Base-by-base conservation (phyloP, 1,139 yeast genomes). In the Candida tetrigidarum region DNA sequence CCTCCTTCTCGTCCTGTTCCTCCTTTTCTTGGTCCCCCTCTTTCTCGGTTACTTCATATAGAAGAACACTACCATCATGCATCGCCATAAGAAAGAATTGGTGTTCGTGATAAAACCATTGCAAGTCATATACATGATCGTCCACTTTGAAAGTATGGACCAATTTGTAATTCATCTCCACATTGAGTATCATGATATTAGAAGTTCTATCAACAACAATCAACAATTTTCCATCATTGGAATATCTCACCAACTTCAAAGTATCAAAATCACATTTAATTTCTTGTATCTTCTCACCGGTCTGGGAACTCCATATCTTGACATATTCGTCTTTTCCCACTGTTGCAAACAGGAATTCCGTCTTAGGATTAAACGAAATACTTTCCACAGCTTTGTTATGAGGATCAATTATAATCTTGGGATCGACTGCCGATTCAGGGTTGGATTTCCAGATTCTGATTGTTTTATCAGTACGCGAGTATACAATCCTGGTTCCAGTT, bases 291-390 rank as follows among this genome's bases (percentile, higher is more conserved):
- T 68, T 56, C 16, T 61, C 60, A 5, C 76, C 76, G 27, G 63
- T 67, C 15, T 50, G 43, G 4, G 76, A 73, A 46, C 76, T 77
- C 93, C 93, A 86, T 8, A 83, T 57, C 51, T 74, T 77, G 25
- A 86, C 61, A 37, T 59, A 60, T n/a, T 64, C 62, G 51, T 84
- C 88, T 42, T 78, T 64, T 1, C 85, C 83, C 12, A 80, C 85
- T 2, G 87, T 74, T 1, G 82, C 87, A 49, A 87, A 69, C 20
- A 75, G 64, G 36, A 66, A 69, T 19, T 78, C 80, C 39, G 75
- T 70, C 12, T 58, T 58, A 0, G 91, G 87, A 47, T 81, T 74
- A 91, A 93, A 87, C 1, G 80, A 60, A 2, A 86, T 53, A 12
- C 75, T 59, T 39, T 76, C 78, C 2, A 81, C 79, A 2, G 80